Evolutionary conservation across 2,329 filamentous ascomycete species (phyloP), one percentile per base, ranked within the genome.

Genomic region (Epichloe baconii): DNA sequence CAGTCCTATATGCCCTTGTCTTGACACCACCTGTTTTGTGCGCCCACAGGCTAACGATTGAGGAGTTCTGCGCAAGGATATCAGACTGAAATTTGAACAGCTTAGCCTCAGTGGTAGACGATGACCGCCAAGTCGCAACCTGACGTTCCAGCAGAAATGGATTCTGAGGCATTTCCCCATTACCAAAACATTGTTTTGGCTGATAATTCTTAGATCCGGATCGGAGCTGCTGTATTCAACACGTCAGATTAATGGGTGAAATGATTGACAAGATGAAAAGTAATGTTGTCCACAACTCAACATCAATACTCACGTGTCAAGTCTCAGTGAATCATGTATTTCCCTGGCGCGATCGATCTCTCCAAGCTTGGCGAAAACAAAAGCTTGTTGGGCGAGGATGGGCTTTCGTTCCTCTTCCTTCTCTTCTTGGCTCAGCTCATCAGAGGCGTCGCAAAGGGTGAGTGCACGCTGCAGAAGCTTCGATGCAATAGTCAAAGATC

Each of bases 361-460:
- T 17, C 85, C 86, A 54, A 86, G 65, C 56, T 77, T 80, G 2
- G 78, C 76, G 52, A 86, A 74, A 1, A 88, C 83, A 59, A 85
- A 90, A 26, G 85, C 77, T 60, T 88, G 83, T 66, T 93, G 88
- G 23, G 87, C 77, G 35, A 82, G 73, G 52, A 94, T 89, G 10
- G 87, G 85, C 34, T 86, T 71, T 56, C 89, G 68, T 66, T 94
- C 87, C 0, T 78, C 75, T 63, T 78, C 75, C 70, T 86, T 89
- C 57, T 93, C 87, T 49, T 85, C 82, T 5, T 86, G 80, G 17
- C 72, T 76, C 53, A 91, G 68, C 53, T 91, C 86, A 48, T 89
- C 85, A 12, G 85, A 76, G 4, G 78, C 78, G 62, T 85, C 80
- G 62, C 87, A 93, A 19, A 91, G 71, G 57, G 82, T 78, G 58